Evolutionary conservation across 2,329 filamentous ascomycete species (phyloP), one percentile per base, ranked within the genome.

Genomic region (Cladosporium sp.): DNA sequence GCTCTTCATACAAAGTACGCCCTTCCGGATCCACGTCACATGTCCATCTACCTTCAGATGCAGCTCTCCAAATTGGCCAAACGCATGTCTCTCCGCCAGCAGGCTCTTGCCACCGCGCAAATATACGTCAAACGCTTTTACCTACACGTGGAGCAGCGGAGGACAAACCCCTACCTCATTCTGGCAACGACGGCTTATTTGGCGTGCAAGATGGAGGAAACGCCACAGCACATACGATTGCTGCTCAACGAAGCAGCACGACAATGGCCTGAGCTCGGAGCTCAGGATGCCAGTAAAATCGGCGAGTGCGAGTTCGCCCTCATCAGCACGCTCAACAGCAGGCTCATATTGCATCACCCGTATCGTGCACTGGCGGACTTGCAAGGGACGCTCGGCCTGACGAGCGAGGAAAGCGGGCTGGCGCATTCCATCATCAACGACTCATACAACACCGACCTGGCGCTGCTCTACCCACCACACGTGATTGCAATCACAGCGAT

Each of bases 151-250:
- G 90, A 96, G 64, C 90, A 97, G 57, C 86, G 92, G 51, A 84
- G 86, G 56, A 96, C 91, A 42, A 99, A 97, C 62, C 90, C 92
- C 3, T 96, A 95, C 65, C 83, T 97, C 30, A 83, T 97, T 52
- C 80, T 96, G 57, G 86, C 90, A n/a, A 97, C 93, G 1, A 88
- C 92, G 4, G 80, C 97, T 54, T 99, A 99, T 68, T 77, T 99
- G 30, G 91, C 93, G 17, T 96, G 90, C 74, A 99, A 99, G 72
- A 96, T 95, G 83, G 93, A 99, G 69, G 93, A 99, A 69, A 91
- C 85, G 44, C 93, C 93, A 2, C 92, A 97, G 68, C 93, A 99
- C 68, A 97, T 99, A 62, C 83, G 93, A 24, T 80, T 95, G 56
- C 85, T 99, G 52, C 85, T 93, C 9, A 85, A 83, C 41, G 93